Percentiles rank a stretch among this genome's conserved stretches.
Conservation (phyloP, 345 rosid species). For the Eucalyptus victrix region DNA sequence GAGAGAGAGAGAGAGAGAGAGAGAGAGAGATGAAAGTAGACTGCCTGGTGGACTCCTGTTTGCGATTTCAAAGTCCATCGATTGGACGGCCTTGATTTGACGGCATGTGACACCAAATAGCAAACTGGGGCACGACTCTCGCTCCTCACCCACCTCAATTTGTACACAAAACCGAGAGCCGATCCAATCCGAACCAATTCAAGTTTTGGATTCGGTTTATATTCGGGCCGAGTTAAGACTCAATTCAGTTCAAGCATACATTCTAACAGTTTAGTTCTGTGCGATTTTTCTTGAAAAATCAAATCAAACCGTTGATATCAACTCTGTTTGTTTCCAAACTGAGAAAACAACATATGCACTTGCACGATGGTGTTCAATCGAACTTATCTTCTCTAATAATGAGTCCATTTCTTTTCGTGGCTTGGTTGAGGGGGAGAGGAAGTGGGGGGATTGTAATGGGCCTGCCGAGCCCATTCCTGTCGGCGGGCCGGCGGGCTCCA, state of each 20-base stretch:
- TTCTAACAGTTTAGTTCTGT: background rate
- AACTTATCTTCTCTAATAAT: background rate
- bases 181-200: fast-evolving
- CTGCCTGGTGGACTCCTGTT: slow-evolving; percentile 7
- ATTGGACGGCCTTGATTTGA: slow-evolving; percentile 14
- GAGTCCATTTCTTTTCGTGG: background rate
- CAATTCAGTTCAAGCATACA: fast-evolving
- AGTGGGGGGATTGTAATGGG: background rate
- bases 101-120: background rate
- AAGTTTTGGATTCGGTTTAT: background rate
- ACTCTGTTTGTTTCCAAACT: background rate
- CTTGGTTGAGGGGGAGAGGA: too few species aligned
- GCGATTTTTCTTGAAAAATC: too few species aligned
- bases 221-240: background rate
- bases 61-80: slow-evolving; percentile 8
- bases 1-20: background rate
- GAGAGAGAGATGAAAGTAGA: background rate
- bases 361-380: background rate
- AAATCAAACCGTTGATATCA: too few species aligned
- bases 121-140: background rate
- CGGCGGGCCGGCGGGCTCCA: background rate
- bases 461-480: background rate
- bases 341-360: background rate
- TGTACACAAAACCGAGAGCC: background rate
- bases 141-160: background rate